Conservation (phyloP, 2,329 filamentous ascomycete species). For the Cladobotryum mycophilum region DNA sequence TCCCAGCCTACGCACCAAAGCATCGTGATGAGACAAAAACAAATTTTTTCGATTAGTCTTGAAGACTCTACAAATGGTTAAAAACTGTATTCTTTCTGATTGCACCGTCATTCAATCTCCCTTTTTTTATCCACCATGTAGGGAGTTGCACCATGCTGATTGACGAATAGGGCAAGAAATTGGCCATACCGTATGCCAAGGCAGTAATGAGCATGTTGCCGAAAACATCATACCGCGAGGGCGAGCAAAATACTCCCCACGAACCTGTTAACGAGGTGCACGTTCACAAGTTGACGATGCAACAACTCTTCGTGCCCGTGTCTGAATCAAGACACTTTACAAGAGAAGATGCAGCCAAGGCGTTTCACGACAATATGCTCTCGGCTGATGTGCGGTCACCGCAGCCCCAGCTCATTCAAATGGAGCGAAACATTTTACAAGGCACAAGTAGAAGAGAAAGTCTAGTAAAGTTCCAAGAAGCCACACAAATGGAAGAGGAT, state of each 20-base stretch:
- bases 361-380: constrained; percentile 55
- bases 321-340: constrained; percentile 59
- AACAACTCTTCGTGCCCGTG: constrained; percentile 59
- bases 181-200: constrained; percentile 70
- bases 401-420: constrained; percentile 53
- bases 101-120: constrained; percentile 4
- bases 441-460: constrained; percentile 33
- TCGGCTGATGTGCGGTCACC: constrained; percentile 56
- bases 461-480: constrained; percentile 33
- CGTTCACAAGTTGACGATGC: constrained; percentile 54
- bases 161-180: constrained; percentile 58
- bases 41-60: constrained; percentile 99
- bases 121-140: not conserved
- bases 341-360: constrained; percentile 58
- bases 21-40: constrained; percentile 53
- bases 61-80: constrained; percentile 90
- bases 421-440: constrained; percentile 43
- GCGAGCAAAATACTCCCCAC: constrained; percentile 41
- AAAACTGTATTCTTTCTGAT: constrained; percentile 39
- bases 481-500: constrained; percentile 39
- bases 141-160: constrained; percentile 17
- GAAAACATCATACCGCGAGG: constrained; percentile 51
- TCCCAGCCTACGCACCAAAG: constrained; percentile 1
- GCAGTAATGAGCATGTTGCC: constrained; percentile 79
- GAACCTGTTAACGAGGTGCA: constrained; percentile 61